Base-by-base conservation (phyloP, 2,329 filamentous ascomycete genomes). In the Monosporascus sp. region DNA sequence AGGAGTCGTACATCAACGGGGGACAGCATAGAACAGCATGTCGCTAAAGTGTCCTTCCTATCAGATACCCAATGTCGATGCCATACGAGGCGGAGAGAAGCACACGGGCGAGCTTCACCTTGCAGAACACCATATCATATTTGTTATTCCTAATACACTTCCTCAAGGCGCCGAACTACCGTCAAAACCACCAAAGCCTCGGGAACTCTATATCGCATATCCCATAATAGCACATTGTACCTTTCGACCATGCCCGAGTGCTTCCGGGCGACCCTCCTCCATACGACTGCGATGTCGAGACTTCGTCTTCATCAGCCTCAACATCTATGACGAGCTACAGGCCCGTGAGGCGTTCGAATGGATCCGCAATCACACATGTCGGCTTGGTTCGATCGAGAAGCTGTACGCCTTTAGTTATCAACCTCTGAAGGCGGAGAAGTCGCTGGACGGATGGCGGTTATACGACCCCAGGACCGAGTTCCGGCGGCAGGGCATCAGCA, bases 121-220 rank as follows among this genome's bases (percentile, higher is more conserved):
- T 52, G 83, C 82, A 57, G 77, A 83, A 64, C 84, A 82, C 68
- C 84, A 88, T 68, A 74, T 77, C 48, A 74, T 78, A 57, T 70
- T 71, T 50, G 50, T 60, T 15, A 62, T 65, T 22, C 61, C 64
- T 7, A 58, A 58, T 37, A 45, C 55, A 15, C 49, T 55, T 6
- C 60, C 63, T 18, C 56, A 65, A 8, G 60, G 55, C 14, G 56
- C 49, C 22, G 41, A 58, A 35, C 53, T 55, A 4, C 58, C 56
- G 24, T 57, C 60, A 49, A 63, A 57, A 44, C 54, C 59, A 22
- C 62, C 63, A 15, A 68, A 68, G 37, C 58, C 68, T 45, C 72
- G 85, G 67, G 89, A 96, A 71, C 83, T 89, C 66, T 99, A 93
- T 89, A 90, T 97, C 52, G 92, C 94, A 17, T 99, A 92, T 70